Conservation (phyloP, 305 asterid species). For the Solanum chacoense region DNA sequence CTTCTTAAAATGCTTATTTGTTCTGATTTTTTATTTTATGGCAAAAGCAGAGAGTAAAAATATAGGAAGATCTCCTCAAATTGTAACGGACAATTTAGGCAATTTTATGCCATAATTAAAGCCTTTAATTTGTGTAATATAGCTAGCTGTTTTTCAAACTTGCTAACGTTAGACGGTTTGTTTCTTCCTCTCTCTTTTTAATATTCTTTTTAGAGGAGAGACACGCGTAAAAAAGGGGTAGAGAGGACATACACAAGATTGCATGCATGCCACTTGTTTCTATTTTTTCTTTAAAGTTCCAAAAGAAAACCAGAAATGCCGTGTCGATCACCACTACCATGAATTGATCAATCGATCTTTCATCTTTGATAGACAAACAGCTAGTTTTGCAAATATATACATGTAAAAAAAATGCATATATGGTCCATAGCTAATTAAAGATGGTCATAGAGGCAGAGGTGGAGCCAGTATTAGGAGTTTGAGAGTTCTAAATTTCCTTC, state of each 20-base stretch:
- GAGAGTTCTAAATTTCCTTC: no score
- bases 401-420: background rate
- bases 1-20: background rate
- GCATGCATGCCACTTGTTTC: slow-evolving; percentile 54
- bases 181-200: background rate
- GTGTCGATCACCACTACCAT: background rate
- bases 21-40: background rate
- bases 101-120: background rate
- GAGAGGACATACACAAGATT: slow-evolving; percentile 18
- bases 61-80: background rate
- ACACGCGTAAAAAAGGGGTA: background rate
- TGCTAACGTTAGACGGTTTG: background rate
- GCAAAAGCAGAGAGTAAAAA: background rate
- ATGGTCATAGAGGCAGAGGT: no score
- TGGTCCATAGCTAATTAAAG: background rate
- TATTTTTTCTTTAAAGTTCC: slow-evolving; percentile 9
- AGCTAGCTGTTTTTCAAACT: background rate
- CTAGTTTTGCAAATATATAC: background rate
- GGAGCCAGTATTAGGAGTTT: no score
- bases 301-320: background rate
- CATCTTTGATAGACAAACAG: background rate
- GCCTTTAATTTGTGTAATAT: background rate
- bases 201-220: background rate
- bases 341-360: background rate
- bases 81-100: background rate